Percentiles rank a stretch among this genome's conserved stretches.
Evolutionary conservation across 1,284 basidiomycete species (phyloP).

Genomic region (Heterobasidion irregulare): DNA sequence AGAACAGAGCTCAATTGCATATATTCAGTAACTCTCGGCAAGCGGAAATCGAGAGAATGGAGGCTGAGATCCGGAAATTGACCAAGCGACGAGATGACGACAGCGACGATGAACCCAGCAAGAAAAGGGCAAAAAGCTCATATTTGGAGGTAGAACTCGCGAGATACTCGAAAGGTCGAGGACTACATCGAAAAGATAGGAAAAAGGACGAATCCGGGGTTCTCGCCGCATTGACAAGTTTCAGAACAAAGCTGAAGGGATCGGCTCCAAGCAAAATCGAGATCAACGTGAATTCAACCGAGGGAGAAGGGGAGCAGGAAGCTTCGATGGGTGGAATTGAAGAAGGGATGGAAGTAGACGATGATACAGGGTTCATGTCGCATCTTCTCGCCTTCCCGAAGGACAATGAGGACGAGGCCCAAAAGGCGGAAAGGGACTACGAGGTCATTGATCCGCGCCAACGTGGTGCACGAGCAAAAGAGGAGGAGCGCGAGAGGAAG

Average conservation of each 20-base stretch:
- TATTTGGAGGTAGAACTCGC: conserved; percentile 74
- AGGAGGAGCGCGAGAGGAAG: conserved; percentile 67
- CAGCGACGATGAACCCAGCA: conserved; percentile 48
- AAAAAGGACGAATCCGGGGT: conserved; percentile 72
- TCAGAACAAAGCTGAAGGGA: conserved; percentile 61
- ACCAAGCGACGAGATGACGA: conserved; percentile 45
- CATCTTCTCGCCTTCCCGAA: conserved; percentile 76
- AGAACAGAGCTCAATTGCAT: not conserved
- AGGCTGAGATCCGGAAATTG: conserved; percentile 78
- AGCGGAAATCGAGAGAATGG: conserved; percentile 81
- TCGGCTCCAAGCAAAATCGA: conserved; percentile 24
- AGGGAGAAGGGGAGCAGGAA: conserved; percentile 16
- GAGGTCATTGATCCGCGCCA: conserved; percentile 80
- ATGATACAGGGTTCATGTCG: conserved; percentile 72
- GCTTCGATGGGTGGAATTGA: conserved; percentile 28
- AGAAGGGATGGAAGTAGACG: conserved; percentile 69
- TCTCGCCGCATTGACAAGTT: conserved; percentile 62
- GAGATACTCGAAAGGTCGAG: conserved; percentile 65
- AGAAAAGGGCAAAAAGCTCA: conserved; percentile 61
- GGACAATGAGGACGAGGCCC: conserved; percentile 66
- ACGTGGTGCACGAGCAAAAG: conserved; percentile 58
- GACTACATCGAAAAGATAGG: conserved; percentile 51
- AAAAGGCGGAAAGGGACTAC: conserved; percentile 83
- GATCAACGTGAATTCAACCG: conserved; percentile 15
- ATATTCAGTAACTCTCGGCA: conserved; percentile 51